A percentile compares a stretch with the other conserved stretches of the same genome.
Conservation (phyloP, 768 basidiomycete genomes). For the Pilatotrama ljubarskyi region DNA sequence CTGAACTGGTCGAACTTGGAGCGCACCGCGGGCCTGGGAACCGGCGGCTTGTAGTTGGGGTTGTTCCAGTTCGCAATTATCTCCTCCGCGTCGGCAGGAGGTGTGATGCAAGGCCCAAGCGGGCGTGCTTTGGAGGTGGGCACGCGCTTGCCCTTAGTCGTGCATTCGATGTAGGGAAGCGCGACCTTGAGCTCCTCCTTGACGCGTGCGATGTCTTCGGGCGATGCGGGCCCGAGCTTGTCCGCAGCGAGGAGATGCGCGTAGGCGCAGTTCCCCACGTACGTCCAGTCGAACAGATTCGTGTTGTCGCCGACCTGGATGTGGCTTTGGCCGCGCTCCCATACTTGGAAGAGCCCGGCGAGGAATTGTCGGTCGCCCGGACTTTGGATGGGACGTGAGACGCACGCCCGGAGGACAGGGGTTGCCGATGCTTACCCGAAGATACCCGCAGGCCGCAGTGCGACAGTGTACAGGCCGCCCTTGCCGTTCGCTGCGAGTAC, state of each 20-base stretch:
- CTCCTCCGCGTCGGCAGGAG: slow-evolving; percentile 55
- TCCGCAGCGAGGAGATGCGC: slow-evolving; percentile 95
- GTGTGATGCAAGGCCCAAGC: slow-evolving; percentile 75
- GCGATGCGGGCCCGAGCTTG: slow-evolving; percentile 61
- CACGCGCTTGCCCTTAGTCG: slow-evolving; percentile 62
- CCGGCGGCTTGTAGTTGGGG: slow-evolving; percentile 43
- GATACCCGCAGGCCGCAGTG: slow-evolving; percentile 90
- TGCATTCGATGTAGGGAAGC: slow-evolving; percentile 61
- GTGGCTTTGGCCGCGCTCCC: slow-evolving; percentile 79
- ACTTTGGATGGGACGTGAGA: slow-evolving; percentile 38
- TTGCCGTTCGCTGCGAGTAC: slow-evolving; percentile 87
- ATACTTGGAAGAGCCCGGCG: slow-evolving; percentile 75
- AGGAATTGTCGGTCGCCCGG: slow-evolving; percentile 91
- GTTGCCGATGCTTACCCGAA: slow-evolving; percentile 68
- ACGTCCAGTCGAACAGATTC: slow-evolving; percentile 95
- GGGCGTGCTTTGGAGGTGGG: slow-evolving; percentile 83
- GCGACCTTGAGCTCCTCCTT: slow-evolving; percentile 47
- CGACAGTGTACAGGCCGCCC: slow-evolving; percentile 82
- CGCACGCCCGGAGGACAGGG: background rate
- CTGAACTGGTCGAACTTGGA: slow-evolving; percentile 78
- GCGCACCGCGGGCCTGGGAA: slow-evolving; percentile 58
- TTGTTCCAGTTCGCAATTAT: slow-evolving; percentile 59
- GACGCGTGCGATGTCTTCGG: slow-evolving; percentile 36
- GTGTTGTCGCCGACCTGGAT: slow-evolving; percentile 93
- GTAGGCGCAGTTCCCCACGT: slow-evolving; percentile 92